These are phyloP conservation scores for Acidiella bohemica DNA, from an alignment of 495 filamentous ascomycete genomes.

Conservation along the genomic window DNA sequence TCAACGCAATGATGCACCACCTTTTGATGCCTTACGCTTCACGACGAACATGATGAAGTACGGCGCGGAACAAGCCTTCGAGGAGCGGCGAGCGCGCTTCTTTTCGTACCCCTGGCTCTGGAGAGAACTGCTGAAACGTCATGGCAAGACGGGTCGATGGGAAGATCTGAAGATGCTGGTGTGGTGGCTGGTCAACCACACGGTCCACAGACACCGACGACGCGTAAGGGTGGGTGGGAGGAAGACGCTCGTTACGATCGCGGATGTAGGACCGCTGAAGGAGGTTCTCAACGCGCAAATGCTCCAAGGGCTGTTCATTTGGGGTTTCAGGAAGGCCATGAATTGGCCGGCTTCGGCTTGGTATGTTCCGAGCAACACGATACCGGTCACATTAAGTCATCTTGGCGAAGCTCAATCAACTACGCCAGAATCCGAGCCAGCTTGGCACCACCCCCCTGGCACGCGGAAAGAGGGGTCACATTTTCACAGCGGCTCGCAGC, in stretches of 20 bases:
- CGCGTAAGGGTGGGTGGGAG: neutral
- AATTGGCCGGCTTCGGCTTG: constrained; percentile 8
- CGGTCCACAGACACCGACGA: neutral
- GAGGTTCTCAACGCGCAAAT: constrained; percentile 34
- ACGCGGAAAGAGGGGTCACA: too few species aligned
- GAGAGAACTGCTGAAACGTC: constrained; percentile 36
- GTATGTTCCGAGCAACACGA: constrained; percentile 12
- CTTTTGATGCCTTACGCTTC: constrained; percentile 21
- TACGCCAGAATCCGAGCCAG: too few species aligned
- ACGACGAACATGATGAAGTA: constrained; percentile 26
- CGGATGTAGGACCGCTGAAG: neutral
- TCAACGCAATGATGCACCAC: neutral
- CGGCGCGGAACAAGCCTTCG: too few species aligned
- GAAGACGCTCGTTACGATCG: neutral
- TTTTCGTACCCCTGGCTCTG: constrained; percentile 30
- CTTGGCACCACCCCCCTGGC: too few species aligned
- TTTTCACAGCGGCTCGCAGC: too few species aligned
- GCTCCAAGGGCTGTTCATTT: constrained; percentile 42
- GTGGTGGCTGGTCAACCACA: constrained; percentile 12
- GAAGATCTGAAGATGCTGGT: constrained; percentile 31
- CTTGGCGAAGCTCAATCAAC: too few species aligned
- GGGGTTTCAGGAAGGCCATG: constrained; percentile 41
- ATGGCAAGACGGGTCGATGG: constrained; percentile 34
- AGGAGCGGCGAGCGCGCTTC: too few species aligned
- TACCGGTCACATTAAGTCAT: too few species aligned